phyloP scores from a whole-genome alignment of 108 stramenopile species.

The Cyclotella sp. region DNA sequence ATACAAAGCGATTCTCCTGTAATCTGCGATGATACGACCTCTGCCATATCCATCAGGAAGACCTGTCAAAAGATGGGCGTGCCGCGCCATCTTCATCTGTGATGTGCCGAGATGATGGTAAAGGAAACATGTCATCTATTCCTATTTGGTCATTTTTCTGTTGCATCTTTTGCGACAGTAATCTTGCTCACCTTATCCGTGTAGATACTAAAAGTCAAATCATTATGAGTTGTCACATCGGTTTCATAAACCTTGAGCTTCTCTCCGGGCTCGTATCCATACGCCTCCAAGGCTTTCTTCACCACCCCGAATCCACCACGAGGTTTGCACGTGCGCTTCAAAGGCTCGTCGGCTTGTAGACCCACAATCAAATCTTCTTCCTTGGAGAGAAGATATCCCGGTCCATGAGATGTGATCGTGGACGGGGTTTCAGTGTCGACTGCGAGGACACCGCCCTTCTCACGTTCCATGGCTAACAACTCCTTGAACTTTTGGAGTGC shows the following conservation, averaged over 20 bases:
- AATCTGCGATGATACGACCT: conserved; percentile 73
- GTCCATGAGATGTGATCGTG: conserved; percentile 67
- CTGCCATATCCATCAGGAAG: conserved; percentile 75
- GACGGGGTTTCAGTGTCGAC: conserved; percentile 63
- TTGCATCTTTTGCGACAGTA: no score
- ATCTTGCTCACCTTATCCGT: conserved; percentile 44
- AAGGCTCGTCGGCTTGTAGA: conserved; percentile 66
- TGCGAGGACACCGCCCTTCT: conserved; percentile 60
- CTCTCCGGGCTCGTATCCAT: conserved; percentile 63
- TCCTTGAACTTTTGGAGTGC: conserved; percentile 54
- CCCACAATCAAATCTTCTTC: conserved; percentile 73
- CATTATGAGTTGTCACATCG: conserved; percentile 72
- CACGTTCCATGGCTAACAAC: conserved; percentile 57
- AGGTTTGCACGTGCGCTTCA: conserved; percentile 75
- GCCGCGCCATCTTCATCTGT: conserved; percentile 63
- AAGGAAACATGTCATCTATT: no score
- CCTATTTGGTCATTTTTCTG: no score
- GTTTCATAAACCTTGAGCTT: conserved; percentile 31
- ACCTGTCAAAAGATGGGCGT: conserved; percentile 72
- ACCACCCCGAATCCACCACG: conserved; percentile 63
- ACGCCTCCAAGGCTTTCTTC: conserved; percentile 57
- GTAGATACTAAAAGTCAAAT: conserved; percentile 72
- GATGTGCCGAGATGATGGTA: neutral
- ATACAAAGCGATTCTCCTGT: conserved; percentile 69
- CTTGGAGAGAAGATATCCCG: conserved; percentile 65